Base-by-base conservation (phyloP, 2,329 filamentous ascomycete species). In the Aureobasidium zeae region DNA sequence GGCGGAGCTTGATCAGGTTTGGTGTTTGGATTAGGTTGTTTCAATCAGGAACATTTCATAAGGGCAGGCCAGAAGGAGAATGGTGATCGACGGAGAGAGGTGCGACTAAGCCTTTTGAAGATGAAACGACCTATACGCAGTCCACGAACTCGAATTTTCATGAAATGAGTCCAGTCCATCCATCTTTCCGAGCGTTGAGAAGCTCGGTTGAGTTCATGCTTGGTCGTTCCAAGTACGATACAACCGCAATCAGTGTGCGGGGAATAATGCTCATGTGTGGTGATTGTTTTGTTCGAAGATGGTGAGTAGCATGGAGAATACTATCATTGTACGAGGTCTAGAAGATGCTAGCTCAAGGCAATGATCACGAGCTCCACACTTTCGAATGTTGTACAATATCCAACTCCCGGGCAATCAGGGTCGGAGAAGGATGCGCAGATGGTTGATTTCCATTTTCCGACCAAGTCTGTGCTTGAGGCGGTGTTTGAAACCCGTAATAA, bases 41-140 rank as follows among this genome's bases (percentile, higher is more conserved):
- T 41, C 37, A 41, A 41, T 31, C 13, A 19, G 25, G 37, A 32
- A 19, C 20, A 19, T 24, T 11, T 7, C 28, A 41, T 10, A 25
- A 29, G 28, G 26, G 17, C 28, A 13, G 37, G 15, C 26, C 10
- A n/a, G n/a, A 32, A 41, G 20, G 25, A 22, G 28, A 24, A 32
- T 41, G 20, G 37, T 25, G 37, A 41, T 41, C 37, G 37, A 41
- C 37, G 25, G 37, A 31, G n/a, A 31, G 26, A 30, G 21, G 37
- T 32, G 7, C 11, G 20, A 26, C 32, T 28, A 29, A 25, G 37
- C 37, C 37, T 41, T 31, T 26, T 31, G 15, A 17, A 41, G 28
- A 41, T 41, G 37, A 41, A 41, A 41, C 37, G 20, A 21, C 15
- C 15, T 28, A 11, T 10, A n/a, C 7, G 3, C 25, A 30, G 26